Evolutionary conservation across 805 yeast genomes (phyloP), one percentile per base, ranked within the genome.

Genomic region (Ogataea sp.): DNA sequence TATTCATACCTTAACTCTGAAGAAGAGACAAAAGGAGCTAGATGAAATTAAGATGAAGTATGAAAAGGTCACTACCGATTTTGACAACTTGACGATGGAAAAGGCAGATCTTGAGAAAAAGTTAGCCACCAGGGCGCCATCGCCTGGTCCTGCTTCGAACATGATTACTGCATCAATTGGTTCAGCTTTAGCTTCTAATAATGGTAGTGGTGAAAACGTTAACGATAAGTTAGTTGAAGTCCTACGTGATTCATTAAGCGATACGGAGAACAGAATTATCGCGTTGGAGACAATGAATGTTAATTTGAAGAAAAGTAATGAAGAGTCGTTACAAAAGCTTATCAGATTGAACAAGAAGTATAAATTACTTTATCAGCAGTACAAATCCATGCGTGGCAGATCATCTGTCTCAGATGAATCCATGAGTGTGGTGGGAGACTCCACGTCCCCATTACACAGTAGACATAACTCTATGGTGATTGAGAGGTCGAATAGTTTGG

Each of bases 321-420:
- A 80, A 28, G 93, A 84, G 39, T 59, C 78, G n/a, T 73, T 70
- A 23, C 66, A 76, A 49, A 84, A 83, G 52, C 62, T 80, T 37
- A 84, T 82, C 33, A 68, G 87, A 46, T 51, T 83, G 35, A 72
- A 79, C n/a, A 82, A 80, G 51, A 83, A 78, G 50, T 83, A 80
- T 59, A 82, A 78, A 55, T 49, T 71, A 14, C 51, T 81, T n/a
- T 68, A 84, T 1, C 75, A 68, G 43, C 86, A 81, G 51, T 67
- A 73, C 42, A 69, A 70, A 32, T 60, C 67, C 24, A 51, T 71
- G 39, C 34, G 45, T 18, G 49, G 41, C 7, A 41, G 55, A 33
- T 39, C 53, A 17, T 43, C 46, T 21, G 50, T 55, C 6, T 30
- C 10, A 8, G 10, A 20, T 20, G 34, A 32, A 20, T 27, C 43